A percentile compares a stretch with the other conserved stretches of the same genome.
Conservation (phyloP, 495 filamentous ascomycete species). For the Usnea hakonensis region DNA sequence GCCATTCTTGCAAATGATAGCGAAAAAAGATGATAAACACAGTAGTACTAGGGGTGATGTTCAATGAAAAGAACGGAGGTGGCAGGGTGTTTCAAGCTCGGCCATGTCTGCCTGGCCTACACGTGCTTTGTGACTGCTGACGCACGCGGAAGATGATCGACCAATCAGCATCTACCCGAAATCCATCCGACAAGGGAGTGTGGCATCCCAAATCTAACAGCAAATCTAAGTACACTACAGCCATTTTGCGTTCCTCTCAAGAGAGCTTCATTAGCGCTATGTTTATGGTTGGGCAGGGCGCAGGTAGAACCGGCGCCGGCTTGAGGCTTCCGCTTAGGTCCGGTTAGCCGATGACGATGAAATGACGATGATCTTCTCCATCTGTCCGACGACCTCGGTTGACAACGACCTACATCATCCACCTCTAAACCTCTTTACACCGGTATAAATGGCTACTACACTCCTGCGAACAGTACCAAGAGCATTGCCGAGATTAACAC, state of each 20-base stretch:
- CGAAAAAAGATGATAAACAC: not conserved
- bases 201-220: too few species aligned
- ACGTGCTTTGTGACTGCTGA: not conserved
- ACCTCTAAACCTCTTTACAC: slow-evolving; percentile 11
- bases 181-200: not conserved
- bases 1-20: not conserved
- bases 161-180: slow-evolving; percentile 4
- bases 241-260: too few species aligned
- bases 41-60: not conserved
- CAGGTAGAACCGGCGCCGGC: too few species aligned
- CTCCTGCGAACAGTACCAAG: slow-evolving; percentile 5
- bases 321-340: too few species aligned
- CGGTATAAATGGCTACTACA: not conserved
- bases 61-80: not conserved
- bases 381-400: slow-evolving; percentile 2
- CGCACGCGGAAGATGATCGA: not conserved
- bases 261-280: too few species aligned
- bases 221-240: too few species aligned
- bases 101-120: not conserved
- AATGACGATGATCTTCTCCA: not conserved
- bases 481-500: not conserved
- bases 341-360: not conserved
- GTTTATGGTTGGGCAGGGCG: too few species aligned
- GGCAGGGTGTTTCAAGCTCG: not conserved
- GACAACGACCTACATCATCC: not conserved